These are phyloP conservation scores for Penicillium nordicum DNA, from an alignment of 2,329 filamentous ascomycete genomes.

Conservation along the genomic window DNA sequence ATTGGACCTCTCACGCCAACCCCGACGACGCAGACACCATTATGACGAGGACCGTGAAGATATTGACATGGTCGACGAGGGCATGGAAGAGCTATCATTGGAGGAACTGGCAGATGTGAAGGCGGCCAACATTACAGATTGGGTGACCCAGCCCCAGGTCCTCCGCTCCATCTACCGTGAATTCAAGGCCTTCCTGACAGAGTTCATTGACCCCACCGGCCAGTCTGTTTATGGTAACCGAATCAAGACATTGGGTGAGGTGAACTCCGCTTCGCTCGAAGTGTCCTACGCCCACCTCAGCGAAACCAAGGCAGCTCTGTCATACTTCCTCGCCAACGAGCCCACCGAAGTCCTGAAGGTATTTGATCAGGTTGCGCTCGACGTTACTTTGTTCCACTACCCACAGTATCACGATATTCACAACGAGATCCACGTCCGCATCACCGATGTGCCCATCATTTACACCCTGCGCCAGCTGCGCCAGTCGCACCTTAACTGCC, in stretches of 20 bases:
- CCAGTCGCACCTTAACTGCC: constrained; percentile 91
- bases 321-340: constrained; percentile 93
- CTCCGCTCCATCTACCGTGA: constrained; percentile 91
- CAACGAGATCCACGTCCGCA: constrained; percentile 94
- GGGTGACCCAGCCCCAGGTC: constrained; percentile 86
- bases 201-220: constrained; percentile 86
- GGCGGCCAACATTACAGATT: constrained; percentile 86
- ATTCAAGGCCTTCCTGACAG: constrained; percentile 95
- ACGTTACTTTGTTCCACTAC: constrained; percentile 92
- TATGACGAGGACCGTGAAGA: constrained; percentile 96
- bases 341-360: constrained; percentile 93
- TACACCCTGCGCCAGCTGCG: constrained; percentile 94
- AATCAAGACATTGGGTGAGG: constrained; percentile 90
- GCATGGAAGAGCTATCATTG: constrained; percentile 91
- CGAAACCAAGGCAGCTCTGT: constrained; percentile 85
- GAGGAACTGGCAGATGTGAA: constrained; percentile 92
- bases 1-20: constrained; percentile 79
- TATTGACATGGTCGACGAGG: constrained; percentile 80
- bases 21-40: constrained; percentile 76
- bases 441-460: constrained; percentile 88
- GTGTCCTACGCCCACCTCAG: constrained; percentile 93
- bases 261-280: constrained; percentile 94
- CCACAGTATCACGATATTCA: constrained; percentile 97
- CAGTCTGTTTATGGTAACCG: constrained; percentile 92
- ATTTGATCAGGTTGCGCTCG: constrained; percentile 95